These are phyloP conservation scores for Leccinellum luteum DNA, from an alignment of 768 basidiomycete genomes.

Conservation along the genomic window DNA sequence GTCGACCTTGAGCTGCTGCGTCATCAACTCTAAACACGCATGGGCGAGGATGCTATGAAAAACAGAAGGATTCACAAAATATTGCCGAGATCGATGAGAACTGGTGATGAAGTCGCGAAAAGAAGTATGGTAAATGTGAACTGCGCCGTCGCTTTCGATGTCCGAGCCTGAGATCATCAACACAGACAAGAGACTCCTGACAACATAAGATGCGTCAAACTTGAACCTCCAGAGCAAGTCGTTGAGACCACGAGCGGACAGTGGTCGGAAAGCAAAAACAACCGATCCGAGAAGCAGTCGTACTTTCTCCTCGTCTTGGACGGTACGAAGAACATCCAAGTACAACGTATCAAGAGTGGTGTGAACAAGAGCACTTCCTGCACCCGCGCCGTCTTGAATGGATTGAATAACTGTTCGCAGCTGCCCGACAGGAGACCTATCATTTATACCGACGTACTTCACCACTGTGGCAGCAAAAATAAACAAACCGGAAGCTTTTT, in stretches of 20 bases:
- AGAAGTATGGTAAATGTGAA: slow-evolving; percentile 21
- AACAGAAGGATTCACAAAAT: slow-evolving; percentile 9
- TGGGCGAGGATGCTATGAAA: slow-evolving; percentile 15
- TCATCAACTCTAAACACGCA: slow-evolving; percentile 17
- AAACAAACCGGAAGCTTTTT: slow-evolving; percentile 25
- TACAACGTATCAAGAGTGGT: slow-evolving; percentile 16
- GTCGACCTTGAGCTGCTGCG: slow-evolving; percentile 10
- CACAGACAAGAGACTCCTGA: slow-evolving; percentile 15
- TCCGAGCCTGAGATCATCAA: slow-evolving; percentile 9
- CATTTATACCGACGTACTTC: slow-evolving; percentile 18
- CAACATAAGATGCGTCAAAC: slow-evolving; percentile 8
- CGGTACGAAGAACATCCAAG: slow-evolving; percentile 10
- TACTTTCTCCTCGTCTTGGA: slow-evolving; percentile 10
- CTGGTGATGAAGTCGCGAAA: slow-evolving; percentile 21
- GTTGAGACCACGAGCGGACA: slow-evolving; percentile 13
- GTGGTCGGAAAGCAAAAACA: slow-evolving; percentile 13
- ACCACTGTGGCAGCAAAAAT: slow-evolving; percentile 29
- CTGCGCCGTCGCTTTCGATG: slow-evolving; percentile 3
- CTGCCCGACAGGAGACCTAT: slow-evolving; percentile 8
- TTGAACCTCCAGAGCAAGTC: slow-evolving; percentile 7
- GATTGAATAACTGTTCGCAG: slow-evolving; percentile 12
- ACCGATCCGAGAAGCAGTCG: slow-evolving; percentile 10
- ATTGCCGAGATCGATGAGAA: slow-evolving; percentile 12
- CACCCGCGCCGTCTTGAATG: background rate
- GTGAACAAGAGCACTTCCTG: slow-evolving; percentile 7